Base-by-base conservation (phyloP, 345 rosid genomes). In the Microcos paniculata region DNA sequence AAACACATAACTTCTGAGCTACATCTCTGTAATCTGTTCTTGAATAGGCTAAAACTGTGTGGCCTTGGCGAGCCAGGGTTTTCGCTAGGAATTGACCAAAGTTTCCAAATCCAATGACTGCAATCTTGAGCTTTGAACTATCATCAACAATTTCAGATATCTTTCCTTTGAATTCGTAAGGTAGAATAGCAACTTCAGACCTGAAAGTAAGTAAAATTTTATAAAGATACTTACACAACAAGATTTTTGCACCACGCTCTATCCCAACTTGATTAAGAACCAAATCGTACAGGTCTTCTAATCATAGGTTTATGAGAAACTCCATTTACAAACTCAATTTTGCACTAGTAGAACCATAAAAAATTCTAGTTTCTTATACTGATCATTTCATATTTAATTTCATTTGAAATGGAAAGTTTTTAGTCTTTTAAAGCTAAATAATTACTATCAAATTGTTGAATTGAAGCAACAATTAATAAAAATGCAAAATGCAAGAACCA, bases 21-120 rank as follows among this genome's bases (percentile, higher is more conserved):
- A 55, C 87, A 12, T 82, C 88, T 30, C 87, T 84, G 76, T 93
- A 88, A 80, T 91, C 85, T 0, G 89, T 82, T 80, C 94, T 84
- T 8, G 98, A 93, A 83, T 91, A 84, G 19, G 97, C 94, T 53
- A 90, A 76, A 62, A 91, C 88, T 6, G 64, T 76, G 84, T 90
- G 95, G 61, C 97, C 95, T 68, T 93, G 97, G 35, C 72, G 76
- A 40, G 79, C 87, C 18, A 93, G 69, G 13, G 92, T 81, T 75
- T 85, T 91, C 0, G 90, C 95, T 16, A 90, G 86, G 81, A 93
- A 93, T 68, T 90, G 97, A 59, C 97, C 95, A 15, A 90, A 91
- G 73, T 91, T 91, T 0, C 97, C 97, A 71, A 93, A 93, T 62
- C 97, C 98, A 9, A 93, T 80, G 52, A 93, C 82, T 56, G 80